A percentile compares a stretch with the other conserved stretches of the same genome.
Conservation (phyloP, 106 monocot species). For the Acorus gramineus region DNA sequence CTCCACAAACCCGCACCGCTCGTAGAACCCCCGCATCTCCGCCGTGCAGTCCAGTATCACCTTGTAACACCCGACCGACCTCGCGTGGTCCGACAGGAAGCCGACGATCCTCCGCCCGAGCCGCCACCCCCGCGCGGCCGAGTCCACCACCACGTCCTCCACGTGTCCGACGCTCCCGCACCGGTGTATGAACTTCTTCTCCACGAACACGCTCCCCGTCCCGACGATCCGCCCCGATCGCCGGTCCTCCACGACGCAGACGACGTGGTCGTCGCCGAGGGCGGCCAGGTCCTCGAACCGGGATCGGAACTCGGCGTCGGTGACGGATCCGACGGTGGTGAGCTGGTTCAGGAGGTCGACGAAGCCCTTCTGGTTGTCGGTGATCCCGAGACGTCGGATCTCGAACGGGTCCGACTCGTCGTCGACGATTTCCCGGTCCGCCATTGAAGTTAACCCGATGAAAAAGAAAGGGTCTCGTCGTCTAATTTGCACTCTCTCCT, state of each 20-base stretch:
- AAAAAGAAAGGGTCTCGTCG: no score
- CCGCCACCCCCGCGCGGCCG: conserved; percentile 25
- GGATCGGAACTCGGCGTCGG: conserved; percentile 36
- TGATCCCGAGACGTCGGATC: conserved; percentile 48
- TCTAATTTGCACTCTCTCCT: no score
- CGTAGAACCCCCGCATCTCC: conserved; percentile 53
- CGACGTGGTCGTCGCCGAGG: conserved; percentile 51
- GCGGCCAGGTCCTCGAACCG: conserved; percentile 52
- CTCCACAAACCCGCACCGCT: conserved; percentile 71
- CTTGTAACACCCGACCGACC: conserved; percentile 69
- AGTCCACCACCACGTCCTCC: conserved; percentile 84
- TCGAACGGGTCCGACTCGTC: conserved; percentile 4
- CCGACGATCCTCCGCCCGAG: conserved; percentile 48
- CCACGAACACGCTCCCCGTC: conserved; percentile 68
- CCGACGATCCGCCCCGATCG: conserved; percentile 37
- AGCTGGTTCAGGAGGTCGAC: conserved; percentile 62
- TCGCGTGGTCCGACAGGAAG: conserved; percentile 40
- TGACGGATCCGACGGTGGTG: conserved; percentile 27
- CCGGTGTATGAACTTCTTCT: conserved; percentile 67
- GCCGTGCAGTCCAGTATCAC: conserved; percentile 75
- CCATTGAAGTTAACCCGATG: no score
- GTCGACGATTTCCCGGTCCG: no score
- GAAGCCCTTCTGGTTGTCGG: conserved; percentile 62
- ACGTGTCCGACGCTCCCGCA: conserved; percentile 73
- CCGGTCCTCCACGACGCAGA: conserved; percentile 54